These are phyloP conservation scores for Leersia perrieri DNA, from an alignment of 176 grass and related monocot species.

Conservation along the genomic window DNA sequence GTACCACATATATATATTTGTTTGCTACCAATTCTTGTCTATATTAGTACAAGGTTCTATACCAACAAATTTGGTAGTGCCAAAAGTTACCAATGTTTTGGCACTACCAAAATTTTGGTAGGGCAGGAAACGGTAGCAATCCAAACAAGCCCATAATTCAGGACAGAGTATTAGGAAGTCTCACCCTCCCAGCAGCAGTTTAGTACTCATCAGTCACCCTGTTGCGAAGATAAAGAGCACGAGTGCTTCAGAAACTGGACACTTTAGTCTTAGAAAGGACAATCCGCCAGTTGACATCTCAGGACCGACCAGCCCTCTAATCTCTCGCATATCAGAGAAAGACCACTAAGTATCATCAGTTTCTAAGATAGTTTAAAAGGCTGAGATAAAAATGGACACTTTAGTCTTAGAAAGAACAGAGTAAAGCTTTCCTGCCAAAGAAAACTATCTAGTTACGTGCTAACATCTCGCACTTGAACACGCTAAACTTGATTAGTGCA, in stretches of 20 bases:
- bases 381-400: neutral
- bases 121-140: no score
- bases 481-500: neutral
- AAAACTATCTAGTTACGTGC: neutral
- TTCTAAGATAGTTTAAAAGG: neutral
- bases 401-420: neutral
- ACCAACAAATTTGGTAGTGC: no score
- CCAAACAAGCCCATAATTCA: no score
- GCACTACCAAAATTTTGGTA: no score
- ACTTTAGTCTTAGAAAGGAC: neutral
- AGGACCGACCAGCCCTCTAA: constrained; percentile 4
- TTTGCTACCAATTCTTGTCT: no score
- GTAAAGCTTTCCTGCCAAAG: neutral
- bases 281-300: constrained; percentile 24
- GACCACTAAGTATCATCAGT: neutral
- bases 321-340: neutral
- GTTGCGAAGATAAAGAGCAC: neutral
- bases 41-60: no score
- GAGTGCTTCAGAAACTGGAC: neutral
- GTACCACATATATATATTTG: no score
- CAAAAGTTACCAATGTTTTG: no score
- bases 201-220: neutral
- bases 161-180: no score
- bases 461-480: neutral
- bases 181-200: neutral